Base-by-base conservation (phyloP, 768 basidiomycete genomes). In the Hypsizygus marmoreus region DNA sequence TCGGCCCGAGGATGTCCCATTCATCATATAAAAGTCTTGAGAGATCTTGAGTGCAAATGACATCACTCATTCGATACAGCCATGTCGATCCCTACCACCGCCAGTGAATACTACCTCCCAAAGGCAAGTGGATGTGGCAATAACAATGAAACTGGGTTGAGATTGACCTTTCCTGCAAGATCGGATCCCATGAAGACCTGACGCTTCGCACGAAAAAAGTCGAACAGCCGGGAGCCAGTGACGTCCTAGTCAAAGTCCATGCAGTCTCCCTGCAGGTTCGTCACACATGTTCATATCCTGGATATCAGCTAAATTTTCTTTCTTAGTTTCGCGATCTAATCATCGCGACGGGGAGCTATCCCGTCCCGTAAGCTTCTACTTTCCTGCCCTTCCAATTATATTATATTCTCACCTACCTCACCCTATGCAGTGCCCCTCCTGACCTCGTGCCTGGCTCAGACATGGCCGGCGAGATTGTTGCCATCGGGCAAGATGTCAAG, bases 171-270 rank as follows among this genome's bases (percentile, higher is more conserved):
- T 23, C 4, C 9, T 14, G 20, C 30, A n/a, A 58, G 57, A 36
- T 39, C 30, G 61, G 57, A 3, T 57, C 63, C 0, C 50, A 51
- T 43, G 40, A 66, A 0, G 53, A 63, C 34, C 60, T 70, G 3
- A 48, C 45, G 12, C 39, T 68, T 22, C 50, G 47, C 9, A 48
- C 38, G 7, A 58, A 59, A 22, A 57, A 70, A 17, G 53, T 53
- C 5, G 50, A 58, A 4, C 38, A 62, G 40, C 74, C 71, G 2
- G 71, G 67, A 38, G 58, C 76, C 1, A 67, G 59, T 17, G 74
- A 84, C 43, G 81, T 81, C 6, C 68, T 81, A 20, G 74, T 84
- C 50, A 79, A 77, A 53, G 65, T 78, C 9, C 74, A 77, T 44
- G 77, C 80, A 0, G 79, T 80, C 12, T 83, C 81, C 25, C 63